These are phyloP conservation scores for Pestalotiopsis sp. DNA, from an alignment of 2,329 filamentous ascomycete genomes.

Conservation along the genomic window DNA sequence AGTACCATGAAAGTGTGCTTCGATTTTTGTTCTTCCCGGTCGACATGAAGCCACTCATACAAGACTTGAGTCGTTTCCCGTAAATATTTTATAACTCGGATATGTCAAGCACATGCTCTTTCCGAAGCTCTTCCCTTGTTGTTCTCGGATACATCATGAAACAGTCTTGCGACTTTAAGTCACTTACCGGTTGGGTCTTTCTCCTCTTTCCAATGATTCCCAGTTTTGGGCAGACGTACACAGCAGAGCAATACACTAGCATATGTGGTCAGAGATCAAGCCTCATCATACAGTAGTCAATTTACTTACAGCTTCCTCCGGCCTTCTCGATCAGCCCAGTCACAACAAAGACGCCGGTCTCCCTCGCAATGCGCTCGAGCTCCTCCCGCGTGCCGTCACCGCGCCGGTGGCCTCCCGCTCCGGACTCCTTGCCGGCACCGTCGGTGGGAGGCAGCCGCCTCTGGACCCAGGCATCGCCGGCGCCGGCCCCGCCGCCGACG, in stretches of 20 bases:
- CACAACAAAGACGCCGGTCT: constrained; percentile 82
- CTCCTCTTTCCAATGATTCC: constrained; percentile 83
- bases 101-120: no score
- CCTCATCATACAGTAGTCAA: constrained; percentile 35
- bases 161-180: not conserved
- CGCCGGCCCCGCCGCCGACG: constrained; percentile 62
- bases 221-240: constrained; percentile 77
- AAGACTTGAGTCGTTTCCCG: no score
- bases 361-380: constrained; percentile 73
- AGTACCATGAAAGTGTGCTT: not conserved
- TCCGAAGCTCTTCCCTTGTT: not conserved
- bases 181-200: constrained; percentile 83
- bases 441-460: constrained; percentile 50
- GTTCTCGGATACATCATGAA: not conserved
- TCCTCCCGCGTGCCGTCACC: constrained; percentile 81
- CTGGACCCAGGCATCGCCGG: constrained; percentile 72
- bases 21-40: no score
- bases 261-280: not conserved
- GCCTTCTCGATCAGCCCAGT: constrained; percentile 78
- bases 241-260: constrained; percentile 68
- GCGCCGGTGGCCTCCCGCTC: constrained; percentile 40
- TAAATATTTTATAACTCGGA: no score
- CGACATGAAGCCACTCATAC: no score
- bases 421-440: constrained; percentile 39
- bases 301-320: constrained; percentile 62